These are phyloP conservation scores for Cyclospora cayetanensis DNA, from an alignment of 169 alveolate species.

Conservation along the genomic window DNA sequence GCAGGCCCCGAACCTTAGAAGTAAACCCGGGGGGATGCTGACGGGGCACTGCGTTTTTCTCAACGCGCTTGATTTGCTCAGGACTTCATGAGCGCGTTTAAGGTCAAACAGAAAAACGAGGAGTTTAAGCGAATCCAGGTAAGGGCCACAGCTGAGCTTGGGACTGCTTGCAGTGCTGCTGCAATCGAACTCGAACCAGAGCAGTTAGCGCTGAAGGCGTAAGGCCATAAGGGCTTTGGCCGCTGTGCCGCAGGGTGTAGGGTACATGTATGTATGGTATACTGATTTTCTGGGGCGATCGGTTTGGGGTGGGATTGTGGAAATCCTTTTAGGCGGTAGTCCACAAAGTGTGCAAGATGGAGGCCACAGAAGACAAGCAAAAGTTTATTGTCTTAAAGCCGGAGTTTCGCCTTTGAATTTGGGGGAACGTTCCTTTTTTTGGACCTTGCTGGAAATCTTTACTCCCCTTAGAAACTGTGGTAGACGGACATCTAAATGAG, in stretches of 20 bases:
- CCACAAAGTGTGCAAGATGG: conserved; percentile 67
- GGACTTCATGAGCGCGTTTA: conserved; percentile 69
- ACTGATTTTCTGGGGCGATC: no score
- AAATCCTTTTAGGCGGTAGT: conserved; percentile 35
- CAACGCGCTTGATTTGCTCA: no score
- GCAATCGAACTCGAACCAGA: neutral
- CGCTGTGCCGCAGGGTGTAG: neutral
- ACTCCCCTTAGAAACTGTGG: no score
- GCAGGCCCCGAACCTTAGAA: no score
- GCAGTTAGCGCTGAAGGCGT: neutral
- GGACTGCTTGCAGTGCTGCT: neutral
- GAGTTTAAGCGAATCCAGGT: conserved; percentile 66
- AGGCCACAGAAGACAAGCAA: conserved; percentile 68
- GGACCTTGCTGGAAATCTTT: no score
- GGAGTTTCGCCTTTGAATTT: conserved; percentile 29
- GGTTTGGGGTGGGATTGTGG: neutral
- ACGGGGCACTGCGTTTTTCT: no score
- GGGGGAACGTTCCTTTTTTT: no score
- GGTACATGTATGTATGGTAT: neutral
- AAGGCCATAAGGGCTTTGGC: neutral
- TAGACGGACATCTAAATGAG: no score
- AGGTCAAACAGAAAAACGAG: conserved; percentile 64
- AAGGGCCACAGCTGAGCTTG: neutral
- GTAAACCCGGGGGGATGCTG: no score
- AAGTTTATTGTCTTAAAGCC: conserved; percentile 68